Evolutionary conservation across 257 asterid genomes (phyloP).

Genomic region (Nicotiana noctiflora): DNA sequence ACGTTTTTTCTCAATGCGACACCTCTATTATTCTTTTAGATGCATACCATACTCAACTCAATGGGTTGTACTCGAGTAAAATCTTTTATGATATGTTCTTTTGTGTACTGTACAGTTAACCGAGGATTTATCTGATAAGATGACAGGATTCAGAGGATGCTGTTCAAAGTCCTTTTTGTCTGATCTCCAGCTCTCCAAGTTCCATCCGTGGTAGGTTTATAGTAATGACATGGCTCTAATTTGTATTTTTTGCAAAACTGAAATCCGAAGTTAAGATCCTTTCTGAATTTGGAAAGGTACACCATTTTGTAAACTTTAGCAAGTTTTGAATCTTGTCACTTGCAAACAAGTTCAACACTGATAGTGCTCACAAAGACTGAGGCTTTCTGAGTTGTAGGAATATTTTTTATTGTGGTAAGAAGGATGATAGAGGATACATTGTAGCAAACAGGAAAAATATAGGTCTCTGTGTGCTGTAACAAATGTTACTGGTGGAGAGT

Average conservation of each 20-base stretch:
- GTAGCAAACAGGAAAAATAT: not conserved
- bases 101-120: constrained; percentile 22
- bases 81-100: not conserved
- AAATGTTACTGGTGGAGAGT: not conserved
- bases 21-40: not conserved
- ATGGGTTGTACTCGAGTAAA: not conserved
- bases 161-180: constrained; percentile 22
- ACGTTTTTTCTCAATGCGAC: not conserved
- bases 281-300: not conserved
- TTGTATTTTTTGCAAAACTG: not conserved
- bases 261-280: not conserved
- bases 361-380: not conserved
- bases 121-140: constrained; percentile 18
- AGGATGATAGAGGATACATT: not conserved
- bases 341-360: not conserved
- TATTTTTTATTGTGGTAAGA: not conserved
- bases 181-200: constrained; percentile 14
- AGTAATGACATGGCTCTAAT: not conserved
- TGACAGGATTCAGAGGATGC: constrained; percentile 14
- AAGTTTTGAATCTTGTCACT: not conserved
- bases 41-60: not conserved
- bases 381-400: not conserved
- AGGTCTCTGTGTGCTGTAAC: not conserved
- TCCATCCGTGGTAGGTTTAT: constrained; percentile 17
- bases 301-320: not conserved